These are phyloP conservation scores for Apiospora pterosperma DNA, from an alignment of 2,329 filamentous ascomycete species.

Conservation along the genomic window DNA sequence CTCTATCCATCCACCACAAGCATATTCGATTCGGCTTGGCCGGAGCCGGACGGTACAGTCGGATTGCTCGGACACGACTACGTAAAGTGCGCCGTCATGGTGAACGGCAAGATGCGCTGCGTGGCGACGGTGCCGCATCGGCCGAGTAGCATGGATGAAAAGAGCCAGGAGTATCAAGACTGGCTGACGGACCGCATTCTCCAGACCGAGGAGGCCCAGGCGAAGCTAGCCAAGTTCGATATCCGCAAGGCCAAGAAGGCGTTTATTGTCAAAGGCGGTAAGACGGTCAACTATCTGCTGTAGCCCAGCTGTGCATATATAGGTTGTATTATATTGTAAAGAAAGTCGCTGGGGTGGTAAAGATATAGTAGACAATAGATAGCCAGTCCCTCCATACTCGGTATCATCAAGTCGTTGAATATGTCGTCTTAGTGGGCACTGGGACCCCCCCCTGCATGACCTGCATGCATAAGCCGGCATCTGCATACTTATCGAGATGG, in stretches of 20 bases:
- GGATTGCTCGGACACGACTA: constrained; percentile 46
- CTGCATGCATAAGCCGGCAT: too few relatives aligned
- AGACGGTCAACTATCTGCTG: constrained; percentile 71
- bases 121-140: constrained; percentile 60
- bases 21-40: constrained; percentile 54
- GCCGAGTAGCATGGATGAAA: constrained; percentile 34
- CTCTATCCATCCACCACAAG: constrained; percentile 40
- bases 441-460: too few relatives aligned
- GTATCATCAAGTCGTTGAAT: too few relatives aligned
- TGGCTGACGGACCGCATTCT: constrained; percentile 63
- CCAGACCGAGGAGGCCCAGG: constrained; percentile 55
- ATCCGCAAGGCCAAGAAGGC: constrained; percentile 31
- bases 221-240: constrained; percentile 47
- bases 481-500: too few relatives aligned
- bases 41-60: constrained; percentile 48
- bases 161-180: constrained; percentile 37
- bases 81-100: constrained; percentile 63
- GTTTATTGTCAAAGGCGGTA: constrained; percentile 51
- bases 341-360: too few relatives aligned
- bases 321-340: constrained; percentile 1
- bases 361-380: neutral
- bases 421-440: too few relatives aligned
- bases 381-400: neutral
- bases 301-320: constrained; percentile 11
- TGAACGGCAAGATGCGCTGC: constrained; percentile 76